Base-by-base conservation (phyloP, 2,329 filamentous ascomycete genomes). In the Colletotrichum kahawae region DNA sequence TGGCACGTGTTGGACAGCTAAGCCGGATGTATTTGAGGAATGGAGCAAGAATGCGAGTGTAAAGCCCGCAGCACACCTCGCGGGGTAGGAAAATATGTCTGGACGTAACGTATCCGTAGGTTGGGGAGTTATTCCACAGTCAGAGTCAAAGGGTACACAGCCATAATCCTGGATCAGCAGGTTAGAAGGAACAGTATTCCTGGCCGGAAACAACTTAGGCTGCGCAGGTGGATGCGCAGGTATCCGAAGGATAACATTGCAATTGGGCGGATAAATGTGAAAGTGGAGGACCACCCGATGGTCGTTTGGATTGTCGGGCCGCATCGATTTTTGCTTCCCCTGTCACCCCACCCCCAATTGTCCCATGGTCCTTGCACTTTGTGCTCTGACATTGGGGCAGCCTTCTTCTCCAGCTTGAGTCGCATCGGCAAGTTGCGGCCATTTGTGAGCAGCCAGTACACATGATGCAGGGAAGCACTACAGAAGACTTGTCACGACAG, bases 241-340 rank as follows among this genome's bases (percentile, higher is more conserved):
- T 66, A 67, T 73, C n/a, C 18, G 65, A 66, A 29, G 21, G 56
- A 73, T 14, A 29, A 16, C 21, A 43, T 74, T 70, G 57, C 69
- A 69, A 81, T 82, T 82, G 80, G 79, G 73, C 69, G 79, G 77
- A 60, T 77, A 75, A 75, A 74, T 69, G 56, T 65, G 56, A 70
- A 76, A 75, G 73, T 77, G 71, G 70, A 66, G 75, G 76, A 66
- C 74, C 76, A 70, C 77, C 75, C 29, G 38, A 72, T 69, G 51
- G 59, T 77, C 82, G 80, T 84, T 81, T 84, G 83, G 83, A 78
- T 78, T 81, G 80, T 83, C 83, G 83, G 83, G 70, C 82, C 82
- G 82, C 68, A 70, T 75, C 78, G 79, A 80, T 18, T 54, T 62
- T 48, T 33, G 18, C 34, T 16, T 10, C 34, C 34, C 34, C 51